Base-by-base conservation (phyloP, 805 yeast species). In the Novakomyces olei region DNA sequence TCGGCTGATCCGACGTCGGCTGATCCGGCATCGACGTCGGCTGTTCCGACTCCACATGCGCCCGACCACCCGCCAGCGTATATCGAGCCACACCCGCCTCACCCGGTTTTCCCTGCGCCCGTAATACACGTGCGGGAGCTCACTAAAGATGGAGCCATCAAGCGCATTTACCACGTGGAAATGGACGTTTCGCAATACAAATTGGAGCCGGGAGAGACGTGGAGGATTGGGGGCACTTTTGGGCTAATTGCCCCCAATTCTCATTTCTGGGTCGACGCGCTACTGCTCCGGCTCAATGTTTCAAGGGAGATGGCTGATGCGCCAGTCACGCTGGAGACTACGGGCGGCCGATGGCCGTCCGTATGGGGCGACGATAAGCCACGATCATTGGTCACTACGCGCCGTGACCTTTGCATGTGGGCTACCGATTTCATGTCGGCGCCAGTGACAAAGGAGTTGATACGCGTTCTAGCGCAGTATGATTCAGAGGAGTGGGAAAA, bases 161-260 rank as follows among this genome's bases (percentile, higher is more conserved):
- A 44, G 36, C 40, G 47, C 5, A 43, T 44, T 5, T 44, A 41
- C 19, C 47, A 44, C 27, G 42, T 44, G 27, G 48, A 42, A 19
- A 15, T 44, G 15, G 48, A 44, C 29, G 48, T 44, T 10, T 34
- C 42, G 4, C 26, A 35, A 24, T 44, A 44, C 27, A 47, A 47
- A 2, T 39, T 40, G 7, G 46, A 44, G 24, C 36, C 38, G 4
- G 46, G 41, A 17, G 40, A 44, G 15, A 45, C 42, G 29, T 44
- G 45, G 30, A 44, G 39, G 28, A 47, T 44, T 7, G 48, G 48
- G 24, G 48, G 48, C 14, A 44, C 48, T 6, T 38, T 44, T 16
- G 48, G 48, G 9, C 32, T 44, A 5, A 44, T 46, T 29, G 46
- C 48, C 2, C 45, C 46, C n/a, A 44, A 44, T 26, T 38, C 37